These are phyloP conservation scores for Cladorrhinum sp. DNA, from an alignment of 2,329 filamentous ascomycete genomes.

Conservation along the genomic window DNA sequence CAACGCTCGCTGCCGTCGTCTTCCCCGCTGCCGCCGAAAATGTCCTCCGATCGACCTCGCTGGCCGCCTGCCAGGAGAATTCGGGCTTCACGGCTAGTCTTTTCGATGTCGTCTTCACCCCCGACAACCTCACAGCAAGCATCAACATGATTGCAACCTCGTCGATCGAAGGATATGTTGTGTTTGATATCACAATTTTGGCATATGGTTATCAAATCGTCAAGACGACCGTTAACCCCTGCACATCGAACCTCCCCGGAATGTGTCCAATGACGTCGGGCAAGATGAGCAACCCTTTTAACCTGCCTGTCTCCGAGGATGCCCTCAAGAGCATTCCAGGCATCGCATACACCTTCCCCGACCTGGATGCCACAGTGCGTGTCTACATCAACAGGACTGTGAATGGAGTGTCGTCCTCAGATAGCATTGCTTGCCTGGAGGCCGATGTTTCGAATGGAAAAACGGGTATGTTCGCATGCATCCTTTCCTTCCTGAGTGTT, in stretches of 20 bases:
- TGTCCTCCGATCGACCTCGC: slow-evolving; percentile 74
- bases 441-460: slow-evolving; percentile 79
- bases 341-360: slow-evolving; percentile 78
- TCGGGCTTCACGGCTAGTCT: slow-evolving; percentile 75
- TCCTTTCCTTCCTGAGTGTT: neutral
- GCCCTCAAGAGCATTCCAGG: slow-evolving; percentile 64
- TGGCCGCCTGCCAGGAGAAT: slow-evolving; percentile 75
- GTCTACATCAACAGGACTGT: slow-evolving; percentile 68
- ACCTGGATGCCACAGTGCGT: slow-evolving; percentile 74
- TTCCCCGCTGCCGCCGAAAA: slow-evolving; percentile 49
- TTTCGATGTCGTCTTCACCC: slow-evolving; percentile 72
- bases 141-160: slow-evolving; percentile 73
- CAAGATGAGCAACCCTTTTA: slow-evolving; percentile 51
- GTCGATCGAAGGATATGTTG: slow-evolving; percentile 69
- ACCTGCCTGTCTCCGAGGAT: slow-evolving; percentile 53
- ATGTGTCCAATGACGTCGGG: slow-evolving; percentile 81
- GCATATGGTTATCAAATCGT: slow-evolving; percentile 72
- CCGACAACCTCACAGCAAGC: slow-evolving; percentile 59
- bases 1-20: slow-evolving; percentile 42
- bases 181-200: slow-evolving; percentile 64
- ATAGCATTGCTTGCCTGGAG: slow-evolving; percentile 72
- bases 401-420: slow-evolving; percentile 36
- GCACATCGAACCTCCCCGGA: slow-evolving; percentile 58
- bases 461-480: slow-evolving; percentile 41
- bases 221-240: slow-evolving; percentile 65